phyloP scores from a whole-genome alignment of 2,329 filamentous ascomycete species.

The Pyrenophora teres region DNA sequence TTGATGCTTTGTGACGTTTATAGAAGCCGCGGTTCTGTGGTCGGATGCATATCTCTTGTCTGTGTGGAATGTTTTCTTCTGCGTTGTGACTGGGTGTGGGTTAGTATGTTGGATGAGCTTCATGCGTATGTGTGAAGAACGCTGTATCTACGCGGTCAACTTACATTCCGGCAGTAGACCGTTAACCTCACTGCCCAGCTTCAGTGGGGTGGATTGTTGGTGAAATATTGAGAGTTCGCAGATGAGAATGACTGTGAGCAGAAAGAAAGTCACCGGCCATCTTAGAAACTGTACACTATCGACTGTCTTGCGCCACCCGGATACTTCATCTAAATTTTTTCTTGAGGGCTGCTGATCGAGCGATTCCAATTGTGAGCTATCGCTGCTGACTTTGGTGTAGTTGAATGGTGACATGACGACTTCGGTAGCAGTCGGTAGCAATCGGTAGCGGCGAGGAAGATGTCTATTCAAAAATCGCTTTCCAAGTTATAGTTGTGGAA shows the following conservation, averaged over 20 bases:
- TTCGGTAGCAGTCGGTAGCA: background rate
- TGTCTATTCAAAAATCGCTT: too few species aligned
- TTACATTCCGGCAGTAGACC: conserved; percentile 20
- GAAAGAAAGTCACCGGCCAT: conserved; percentile 16
- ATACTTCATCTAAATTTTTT: background rate
- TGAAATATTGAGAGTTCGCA: conserved; percentile 22
- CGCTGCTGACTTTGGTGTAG: conserved; percentile 21
- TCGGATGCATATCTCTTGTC: conserved; percentile 23
- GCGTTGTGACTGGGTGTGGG: conserved; percentile 8
- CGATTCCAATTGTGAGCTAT: conserved; percentile 2
- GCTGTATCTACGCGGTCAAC: background rate
- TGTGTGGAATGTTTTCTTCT: conserved; percentile 18
- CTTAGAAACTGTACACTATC: conserved; percentile 5
- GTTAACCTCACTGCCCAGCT: conserved; percentile 20
- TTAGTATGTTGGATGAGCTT: background rate
- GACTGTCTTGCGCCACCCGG: background rate
- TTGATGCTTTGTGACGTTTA: conserved; percentile 16
- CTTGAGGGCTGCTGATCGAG: conserved; percentile 2
- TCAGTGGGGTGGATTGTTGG: conserved; percentile 4
- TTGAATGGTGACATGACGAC: background rate
- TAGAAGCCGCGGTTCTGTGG: conserved; percentile 17
- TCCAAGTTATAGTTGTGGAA: too few species aligned
- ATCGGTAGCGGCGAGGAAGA: too few species aligned
- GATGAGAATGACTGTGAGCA: conserved; percentile 14
- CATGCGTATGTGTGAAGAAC: too few species aligned